Conservation (phyloP, 345 rosid species). For the Hypericum androsaemum region DNA sequence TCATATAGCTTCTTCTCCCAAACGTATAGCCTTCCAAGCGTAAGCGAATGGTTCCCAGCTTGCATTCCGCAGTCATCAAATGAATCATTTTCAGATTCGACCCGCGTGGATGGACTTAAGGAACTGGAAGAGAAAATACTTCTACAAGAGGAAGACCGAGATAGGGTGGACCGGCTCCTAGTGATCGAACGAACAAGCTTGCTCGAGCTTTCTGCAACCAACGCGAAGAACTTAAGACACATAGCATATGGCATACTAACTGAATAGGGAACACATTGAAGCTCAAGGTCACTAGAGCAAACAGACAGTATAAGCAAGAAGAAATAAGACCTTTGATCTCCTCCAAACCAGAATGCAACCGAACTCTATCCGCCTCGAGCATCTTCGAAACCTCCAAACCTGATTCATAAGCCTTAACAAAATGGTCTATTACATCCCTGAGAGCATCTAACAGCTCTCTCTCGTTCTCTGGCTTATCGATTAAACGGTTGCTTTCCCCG, state of each 20-base stretch:
- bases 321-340: constrained; percentile 27
- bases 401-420: constrained; percentile 30
- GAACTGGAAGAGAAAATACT: constrained; percentile 27
- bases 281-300: too few relatives aligned
- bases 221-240: too few relatives aligned
- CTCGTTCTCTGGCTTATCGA: constrained; percentile 18
- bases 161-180: constrained; percentile 19
- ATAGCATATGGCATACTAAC: too few relatives aligned
- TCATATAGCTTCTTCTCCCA: constrained; percentile 42
- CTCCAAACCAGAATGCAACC: constrained; percentile 27
- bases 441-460: constrained; percentile 35
- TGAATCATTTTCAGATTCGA: constrained; percentile 17
- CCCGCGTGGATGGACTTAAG: constrained; percentile 22
- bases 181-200: constrained; percentile 25
- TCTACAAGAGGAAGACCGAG: constrained; percentile 24
- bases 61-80: constrained; percentile 29
- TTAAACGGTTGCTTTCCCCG: constrained; percentile 14
- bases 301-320: neutral
- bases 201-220: constrained; percentile 29
- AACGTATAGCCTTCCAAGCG: constrained; percentile 31
- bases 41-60: constrained; percentile 30
- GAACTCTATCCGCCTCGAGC: constrained; percentile 32
- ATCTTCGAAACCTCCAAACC: constrained; percentile 38
- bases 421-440: constrained; percentile 32
- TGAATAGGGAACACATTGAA: too few relatives aligned